Percentiles rank a stretch among this genome's conserved stretches.
These are phyloP conservation scores for Murraya koenigii DNA, from an alignment of 345 rosid genomes.

Conservation along the genomic window DNA sequence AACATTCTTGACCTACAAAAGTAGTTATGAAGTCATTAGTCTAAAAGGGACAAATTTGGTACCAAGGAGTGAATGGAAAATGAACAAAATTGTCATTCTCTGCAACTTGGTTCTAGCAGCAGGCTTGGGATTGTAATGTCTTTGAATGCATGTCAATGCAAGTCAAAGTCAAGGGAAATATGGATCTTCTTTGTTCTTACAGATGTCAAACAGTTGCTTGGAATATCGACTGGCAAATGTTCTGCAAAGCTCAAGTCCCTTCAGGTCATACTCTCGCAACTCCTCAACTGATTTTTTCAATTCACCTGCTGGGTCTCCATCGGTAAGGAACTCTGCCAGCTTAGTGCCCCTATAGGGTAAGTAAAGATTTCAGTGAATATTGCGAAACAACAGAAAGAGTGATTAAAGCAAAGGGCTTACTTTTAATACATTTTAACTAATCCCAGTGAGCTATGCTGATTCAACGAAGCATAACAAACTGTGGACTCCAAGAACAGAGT, in stretches of 20 bases:
- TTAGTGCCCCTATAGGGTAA: constrained; percentile 43
- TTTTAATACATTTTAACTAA: not conserved
- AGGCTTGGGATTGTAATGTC: not conserved
- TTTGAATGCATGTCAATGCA: not conserved
- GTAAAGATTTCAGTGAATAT: not conserved
- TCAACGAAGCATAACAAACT: not conserved
- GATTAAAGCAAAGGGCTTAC: not conserved
- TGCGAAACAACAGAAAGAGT: not conserved
- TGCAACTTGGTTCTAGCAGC: not conserved
- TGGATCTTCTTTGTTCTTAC: constrained; percentile 57
- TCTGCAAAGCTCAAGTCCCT: constrained; percentile 50
- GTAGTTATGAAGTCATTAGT: too few species aligned
- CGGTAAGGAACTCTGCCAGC: constrained; percentile 56
- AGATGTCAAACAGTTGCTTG: constrained; percentile 70
- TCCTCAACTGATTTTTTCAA: constrained; percentile 57
- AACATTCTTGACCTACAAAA: too few species aligned
- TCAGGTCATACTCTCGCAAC: constrained; percentile 32
- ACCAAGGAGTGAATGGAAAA: not conserved
- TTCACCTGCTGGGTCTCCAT: constrained; percentile 53
- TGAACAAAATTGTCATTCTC: not conserved
- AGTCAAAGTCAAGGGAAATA: constrained; percentile 27
- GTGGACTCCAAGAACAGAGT: not conserved
- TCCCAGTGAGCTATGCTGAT: not conserved
- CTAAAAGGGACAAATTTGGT: not conserved
- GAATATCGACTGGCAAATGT: constrained; percentile 50